Conservation (phyloP, 345 rosid genomes). For the Salix exigua region DNA sequence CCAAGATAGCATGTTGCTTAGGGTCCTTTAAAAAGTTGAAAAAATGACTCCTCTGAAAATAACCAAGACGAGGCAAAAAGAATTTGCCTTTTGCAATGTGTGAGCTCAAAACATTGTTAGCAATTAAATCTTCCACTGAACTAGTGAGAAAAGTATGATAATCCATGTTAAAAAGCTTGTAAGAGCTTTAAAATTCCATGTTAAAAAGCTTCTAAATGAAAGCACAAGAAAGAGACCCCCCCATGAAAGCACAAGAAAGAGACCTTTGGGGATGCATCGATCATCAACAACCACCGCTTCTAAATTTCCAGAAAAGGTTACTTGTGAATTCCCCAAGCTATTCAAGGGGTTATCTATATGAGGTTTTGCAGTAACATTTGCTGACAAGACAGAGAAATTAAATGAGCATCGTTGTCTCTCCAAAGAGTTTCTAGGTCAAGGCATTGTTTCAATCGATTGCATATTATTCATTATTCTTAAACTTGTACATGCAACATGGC, state of each 20-base stretch:
- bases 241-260: background rate
- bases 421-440: background rate
- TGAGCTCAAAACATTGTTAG: background rate
- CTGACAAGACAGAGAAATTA: constrained; percentile 14
- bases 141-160: background rate
- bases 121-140: background rate
- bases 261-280: constrained; percentile 48
- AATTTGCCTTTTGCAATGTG: background rate
- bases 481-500: background rate
- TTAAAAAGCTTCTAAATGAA: too few species aligned
- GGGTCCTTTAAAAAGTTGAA: background rate
- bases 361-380: constrained; percentile 47
- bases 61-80: background rate
- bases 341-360: constrained; percentile 34
- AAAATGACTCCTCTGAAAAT: background rate
- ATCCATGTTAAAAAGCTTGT: background rate
- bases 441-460: background rate
- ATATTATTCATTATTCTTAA: background rate
- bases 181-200: background rate
- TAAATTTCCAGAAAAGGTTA: constrained; percentile 13
- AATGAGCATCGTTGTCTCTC: constrained; percentile 10
- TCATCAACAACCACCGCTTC: constrained; percentile 37
- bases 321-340: constrained; percentile 33
- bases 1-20: background rate
- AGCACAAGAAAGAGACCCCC: background rate